phyloP scores from a whole-genome alignment of 108 stramenopile genomes.

The Pseudonitzschia multistriata region DNA sequence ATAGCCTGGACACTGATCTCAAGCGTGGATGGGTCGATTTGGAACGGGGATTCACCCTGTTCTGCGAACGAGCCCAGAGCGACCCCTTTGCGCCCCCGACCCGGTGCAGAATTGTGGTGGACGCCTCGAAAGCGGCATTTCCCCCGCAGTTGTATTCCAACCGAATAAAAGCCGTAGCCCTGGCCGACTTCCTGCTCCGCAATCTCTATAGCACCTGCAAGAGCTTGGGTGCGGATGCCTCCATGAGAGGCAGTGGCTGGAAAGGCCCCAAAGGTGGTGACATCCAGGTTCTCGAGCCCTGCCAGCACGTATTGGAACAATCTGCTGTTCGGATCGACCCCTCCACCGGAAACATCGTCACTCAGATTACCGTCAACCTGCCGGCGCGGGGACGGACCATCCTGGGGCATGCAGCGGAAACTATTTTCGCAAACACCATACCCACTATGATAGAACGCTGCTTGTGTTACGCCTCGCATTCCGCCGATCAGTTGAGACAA shows the following conservation, averaged over 20 bases:
- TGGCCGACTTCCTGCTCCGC: slow-evolving; percentile 84
- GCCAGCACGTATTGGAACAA: slow-evolving; percentile 91
- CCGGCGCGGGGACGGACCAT: slow-evolving; percentile 91
- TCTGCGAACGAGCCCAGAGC: slow-evolving; percentile 79
- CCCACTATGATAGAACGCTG: slow-evolving; percentile 60
- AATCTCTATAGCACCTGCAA: slow-evolving; percentile 54
- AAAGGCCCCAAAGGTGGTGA: slow-evolving; percentile 90
- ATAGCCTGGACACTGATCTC: slow-evolving; percentile 76
- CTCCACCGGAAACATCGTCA: slow-evolving; percentile 62
- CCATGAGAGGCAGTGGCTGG: slow-evolving; percentile 52
- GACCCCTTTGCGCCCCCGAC: slow-evolving; percentile 96
- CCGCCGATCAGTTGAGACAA: slow-evolving; percentile 42
- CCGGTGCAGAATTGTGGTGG: slow-evolving; percentile 75
- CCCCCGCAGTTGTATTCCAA: slow-evolving; percentile 71
- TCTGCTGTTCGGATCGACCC: slow-evolving; percentile 65
- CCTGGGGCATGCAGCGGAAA: slow-evolving; percentile 73
- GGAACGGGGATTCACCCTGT: slow-evolving; percentile 55
- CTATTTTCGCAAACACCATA: slow-evolving; percentile 70
- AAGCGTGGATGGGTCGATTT: slow-evolving; percentile 56
- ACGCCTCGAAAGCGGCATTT: slow-evolving; percentile 59
- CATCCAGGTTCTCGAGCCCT: slow-evolving; percentile 79
- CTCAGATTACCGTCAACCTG: slow-evolving; percentile 89
- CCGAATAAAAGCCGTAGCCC: slow-evolving; percentile 62
- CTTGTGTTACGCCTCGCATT: slow-evolving; percentile 51
- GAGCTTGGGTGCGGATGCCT: slow-evolving; percentile 76